A percentile compares a stretch with the other conserved stretches of the same genome.
These are phyloP conservation scores for Fusarium sp. DNA, from an alignment of 2,329 filamentous ascomycete species.

Conservation along the genomic window DNA sequence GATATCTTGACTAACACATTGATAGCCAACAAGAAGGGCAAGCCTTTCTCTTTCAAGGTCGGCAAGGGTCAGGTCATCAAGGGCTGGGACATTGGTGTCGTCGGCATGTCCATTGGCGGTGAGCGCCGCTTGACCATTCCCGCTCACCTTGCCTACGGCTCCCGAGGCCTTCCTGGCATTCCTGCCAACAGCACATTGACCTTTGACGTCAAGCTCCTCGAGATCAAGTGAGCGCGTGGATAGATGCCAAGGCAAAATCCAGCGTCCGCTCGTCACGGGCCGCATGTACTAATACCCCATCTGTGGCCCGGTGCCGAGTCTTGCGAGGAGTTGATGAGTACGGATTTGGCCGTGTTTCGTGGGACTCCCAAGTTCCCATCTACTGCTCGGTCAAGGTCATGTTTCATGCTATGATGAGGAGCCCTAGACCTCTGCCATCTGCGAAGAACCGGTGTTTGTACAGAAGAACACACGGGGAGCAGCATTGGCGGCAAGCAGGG, in stretches of 20 bases:
- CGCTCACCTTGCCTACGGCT: conserved; percentile 88
- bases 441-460: conserved; percentile 29
- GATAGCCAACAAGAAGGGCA: conserved; percentile 96
- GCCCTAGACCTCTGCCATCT: conserved; percentile 61
- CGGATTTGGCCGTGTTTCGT: conserved; percentile 18
- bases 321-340: conserved; percentile 22
- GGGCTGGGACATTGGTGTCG: conserved; percentile 96
- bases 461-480: conserved; percentile 26
- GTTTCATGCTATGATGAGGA: conserved; percentile 54
- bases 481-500: conserved; percentile 48
- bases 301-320: conserved; percentile 21
- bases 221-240: conserved; percentile 75
- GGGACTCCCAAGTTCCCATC: conserved; percentile 28
- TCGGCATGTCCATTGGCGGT: conserved; percentile 91
- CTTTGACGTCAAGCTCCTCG: conserved; percentile 90
- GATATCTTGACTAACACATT: conserved; percentile 35
- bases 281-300: conserved; percentile 43
- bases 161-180: conserved; percentile 83
- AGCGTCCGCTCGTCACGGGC: conserved; percentile 21
- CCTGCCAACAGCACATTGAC: conserved; percentile 90
- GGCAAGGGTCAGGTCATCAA: conserved; percentile 97
- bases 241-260: conserved; percentile 15
- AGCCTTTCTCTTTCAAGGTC: conserved; percentile 96
- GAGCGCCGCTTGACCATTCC: conserved; percentile 95
- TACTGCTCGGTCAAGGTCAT: conserved; percentile 38